phyloP scores from a whole-genome alignment of 2,329 filamentous ascomycete species.

The Fusarium annulatum region DNA sequence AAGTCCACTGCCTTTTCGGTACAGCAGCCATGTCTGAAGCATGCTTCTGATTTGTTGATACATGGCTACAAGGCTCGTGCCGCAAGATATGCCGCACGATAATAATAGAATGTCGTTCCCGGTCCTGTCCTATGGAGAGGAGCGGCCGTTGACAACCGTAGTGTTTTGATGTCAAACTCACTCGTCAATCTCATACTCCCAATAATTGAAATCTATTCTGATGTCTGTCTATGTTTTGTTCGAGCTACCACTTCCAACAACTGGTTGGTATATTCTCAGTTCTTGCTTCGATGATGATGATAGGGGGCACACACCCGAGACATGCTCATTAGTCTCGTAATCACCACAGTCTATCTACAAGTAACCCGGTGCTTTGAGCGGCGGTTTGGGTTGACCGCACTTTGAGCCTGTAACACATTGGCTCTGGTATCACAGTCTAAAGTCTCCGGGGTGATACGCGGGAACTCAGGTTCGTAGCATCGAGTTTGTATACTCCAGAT shows the following conservation, averaged over 20 bases:
- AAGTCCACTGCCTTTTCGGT: constrained; percentile 12
- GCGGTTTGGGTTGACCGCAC: not conserved
- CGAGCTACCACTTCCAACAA: not conserved
- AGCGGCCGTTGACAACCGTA: constrained; percentile 2
- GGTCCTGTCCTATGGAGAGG: constrained; percentile 2
- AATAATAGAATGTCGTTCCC: constrained; percentile 38
- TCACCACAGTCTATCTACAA: no score
- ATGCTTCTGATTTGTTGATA: constrained; percentile 23
- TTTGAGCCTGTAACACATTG: constrained; percentile 6
- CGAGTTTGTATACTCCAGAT: not conserved
- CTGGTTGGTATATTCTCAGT: not conserved
- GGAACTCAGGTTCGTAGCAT: not conserved
- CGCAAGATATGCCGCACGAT: constrained; percentile 30
- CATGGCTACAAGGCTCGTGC: constrained; percentile 20
- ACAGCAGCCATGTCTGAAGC: constrained; percentile 9
- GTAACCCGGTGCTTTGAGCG: not conserved
- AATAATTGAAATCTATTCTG: not conserved
- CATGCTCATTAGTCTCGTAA: not conserved
- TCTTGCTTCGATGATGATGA: not conserved
- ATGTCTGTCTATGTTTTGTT: not conserved
- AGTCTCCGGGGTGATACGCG: constrained; percentile 14
- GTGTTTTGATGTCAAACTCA: constrained; percentile 1
- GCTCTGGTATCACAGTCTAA: constrained; percentile 14
- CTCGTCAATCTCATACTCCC: not conserved
- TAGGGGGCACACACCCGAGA: not conserved